A percentile compares a stretch with the other conserved stretches of the same genome.
phyloP scores from a whole-genome alignment of 2,329 filamentous ascomycete genomes.

The Fusarium poae region DNA sequence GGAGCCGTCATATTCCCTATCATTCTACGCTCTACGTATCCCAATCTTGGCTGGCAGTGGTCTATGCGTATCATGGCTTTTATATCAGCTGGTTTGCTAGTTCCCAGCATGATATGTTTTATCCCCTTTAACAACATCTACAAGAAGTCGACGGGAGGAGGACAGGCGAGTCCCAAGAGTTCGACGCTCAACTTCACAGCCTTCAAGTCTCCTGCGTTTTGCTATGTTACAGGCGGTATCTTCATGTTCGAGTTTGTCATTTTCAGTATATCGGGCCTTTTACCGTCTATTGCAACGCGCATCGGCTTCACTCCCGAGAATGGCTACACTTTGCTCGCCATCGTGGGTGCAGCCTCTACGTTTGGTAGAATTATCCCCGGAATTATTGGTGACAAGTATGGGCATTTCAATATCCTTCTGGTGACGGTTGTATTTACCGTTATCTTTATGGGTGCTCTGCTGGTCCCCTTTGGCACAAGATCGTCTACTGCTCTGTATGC shows the following conservation, averaged over 20 bases:
- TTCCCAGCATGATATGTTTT: conserved; percentile 53
- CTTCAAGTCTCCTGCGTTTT: conserved; percentile 58
- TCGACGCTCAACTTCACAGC: conserved; percentile 55
- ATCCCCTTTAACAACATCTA: conserved; percentile 49
- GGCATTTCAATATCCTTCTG: conserved; percentile 58
- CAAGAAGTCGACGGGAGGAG: conserved; percentile 3
- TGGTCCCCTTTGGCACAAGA: conserved; percentile 60
- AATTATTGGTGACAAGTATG: conserved; percentile 57
- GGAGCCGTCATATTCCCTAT: conserved; percentile 54
- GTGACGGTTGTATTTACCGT: conserved; percentile 52
- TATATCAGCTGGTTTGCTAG: conserved; percentile 46
- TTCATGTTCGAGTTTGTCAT: conserved; percentile 63
- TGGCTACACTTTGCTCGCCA: conserved; percentile 60
- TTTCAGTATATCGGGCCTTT: conserved; percentile 61
- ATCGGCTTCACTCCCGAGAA: conserved; percentile 53
- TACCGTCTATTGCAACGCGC: conserved; percentile 60
- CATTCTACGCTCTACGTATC: conserved; percentile 50
- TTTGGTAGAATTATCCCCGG: conserved; percentile 61
- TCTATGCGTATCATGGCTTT: conserved; percentile 52
- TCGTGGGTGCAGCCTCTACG: conserved; percentile 59
- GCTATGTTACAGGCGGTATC: conserved; percentile 57
- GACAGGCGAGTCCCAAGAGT: conserved; percentile 29
- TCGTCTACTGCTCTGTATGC: conserved; percentile 57
- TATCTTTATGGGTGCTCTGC: conserved; percentile 57
- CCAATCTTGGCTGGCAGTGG: conserved; percentile 53